phyloP scores from a whole-genome alignment of 345 rosid genomes.

The Eucalyptus viminalis region DNA sequence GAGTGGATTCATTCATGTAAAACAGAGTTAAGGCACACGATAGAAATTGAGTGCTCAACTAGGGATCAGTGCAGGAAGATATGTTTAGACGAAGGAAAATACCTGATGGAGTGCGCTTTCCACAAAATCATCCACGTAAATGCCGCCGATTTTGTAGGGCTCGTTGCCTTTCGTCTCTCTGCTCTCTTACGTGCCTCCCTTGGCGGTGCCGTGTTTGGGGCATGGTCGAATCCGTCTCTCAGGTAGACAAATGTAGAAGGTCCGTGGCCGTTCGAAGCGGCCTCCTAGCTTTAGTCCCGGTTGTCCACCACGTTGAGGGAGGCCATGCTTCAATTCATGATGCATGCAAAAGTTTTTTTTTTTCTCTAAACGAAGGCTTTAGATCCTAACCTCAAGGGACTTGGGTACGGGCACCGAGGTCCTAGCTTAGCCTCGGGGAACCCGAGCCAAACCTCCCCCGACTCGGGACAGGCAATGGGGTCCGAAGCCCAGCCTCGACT shows the following conservation, averaged over 20 bases:
- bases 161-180: neutral
- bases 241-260: neutral
- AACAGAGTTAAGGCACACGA: neutral
- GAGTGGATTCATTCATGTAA: rapidly evolving
- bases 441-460: too few relatives aligned
- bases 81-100: neutral
- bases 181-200: neutral
- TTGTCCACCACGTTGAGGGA: neutral
- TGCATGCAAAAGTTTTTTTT: too few relatives aligned
- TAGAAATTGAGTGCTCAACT: neutral
- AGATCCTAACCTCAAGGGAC: too few relatives aligned
- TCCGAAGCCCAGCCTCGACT: too few relatives aligned
- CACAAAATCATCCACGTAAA: neutral
- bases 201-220: neutral
- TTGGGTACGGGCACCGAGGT: too few relatives aligned
- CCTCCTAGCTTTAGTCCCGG: neutral
- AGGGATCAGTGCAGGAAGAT: neutral
- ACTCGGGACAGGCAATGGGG: neutral
- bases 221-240: neutral
- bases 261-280: neutral
- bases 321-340: neutral
- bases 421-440: too few relatives aligned
- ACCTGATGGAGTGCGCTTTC: neutral
- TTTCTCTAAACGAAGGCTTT: too few relatives aligned
- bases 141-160: neutral